Percentiles rank a stretch among this genome's conserved stretches.
These are phyloP conservation scores for Bjerkandera adusta DNA, from an alignment of 1,284 basidiomycete genomes.

Conservation along the genomic window DNA sequence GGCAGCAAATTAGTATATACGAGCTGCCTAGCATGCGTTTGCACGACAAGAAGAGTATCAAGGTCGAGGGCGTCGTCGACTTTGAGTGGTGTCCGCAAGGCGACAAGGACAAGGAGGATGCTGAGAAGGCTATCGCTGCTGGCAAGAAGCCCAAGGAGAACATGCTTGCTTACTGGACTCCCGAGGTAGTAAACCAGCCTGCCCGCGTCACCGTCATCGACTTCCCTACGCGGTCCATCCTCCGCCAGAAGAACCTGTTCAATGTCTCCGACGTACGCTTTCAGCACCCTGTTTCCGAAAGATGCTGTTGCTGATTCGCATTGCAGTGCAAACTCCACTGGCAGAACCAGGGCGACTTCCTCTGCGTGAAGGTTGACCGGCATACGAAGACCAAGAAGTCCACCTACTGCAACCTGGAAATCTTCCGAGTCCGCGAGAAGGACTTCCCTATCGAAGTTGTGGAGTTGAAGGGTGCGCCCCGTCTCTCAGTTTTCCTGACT, in stretches of 20 bases:
- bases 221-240: slow-evolving; percentile 82
- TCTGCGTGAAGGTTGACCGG: slow-evolving; percentile 99
- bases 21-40: slow-evolving; percentile 94
- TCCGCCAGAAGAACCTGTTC: slow-evolving; percentile 97
- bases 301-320: slow-evolving; percentile 1
- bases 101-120: slow-evolving; percentile 84
- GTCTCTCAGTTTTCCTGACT: not conserved
- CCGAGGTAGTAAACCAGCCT: slow-evolving; percentile 95
- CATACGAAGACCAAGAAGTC: slow-evolving; percentile 99
- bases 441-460: slow-evolving; percentile 98
- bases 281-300: slow-evolving; percentile 19
- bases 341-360: slow-evolving; percentile 99
- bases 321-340: slow-evolving; percentile 94
- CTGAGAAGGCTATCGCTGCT: slow-evolving; percentile 50
- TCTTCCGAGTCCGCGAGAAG: slow-evolving; percentile 97
- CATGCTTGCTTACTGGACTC: slow-evolving; percentile 97
- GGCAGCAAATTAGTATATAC: slow-evolving; percentile 94
- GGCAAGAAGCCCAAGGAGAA: slow-evolving; percentile 79
- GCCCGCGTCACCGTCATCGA: slow-evolving; percentile 92
- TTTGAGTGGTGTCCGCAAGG: slow-evolving; percentile 99
- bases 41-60: slow-evolving; percentile 96
- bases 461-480: slow-evolving; percentile 81
- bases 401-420: slow-evolving; percentile 97
- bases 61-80: slow-evolving; percentile 97
- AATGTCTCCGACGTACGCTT: slow-evolving; percentile 94